Base-by-base conservation (phyloP, 78 protist species). In the Polysphondylium violaceum region DNA sequence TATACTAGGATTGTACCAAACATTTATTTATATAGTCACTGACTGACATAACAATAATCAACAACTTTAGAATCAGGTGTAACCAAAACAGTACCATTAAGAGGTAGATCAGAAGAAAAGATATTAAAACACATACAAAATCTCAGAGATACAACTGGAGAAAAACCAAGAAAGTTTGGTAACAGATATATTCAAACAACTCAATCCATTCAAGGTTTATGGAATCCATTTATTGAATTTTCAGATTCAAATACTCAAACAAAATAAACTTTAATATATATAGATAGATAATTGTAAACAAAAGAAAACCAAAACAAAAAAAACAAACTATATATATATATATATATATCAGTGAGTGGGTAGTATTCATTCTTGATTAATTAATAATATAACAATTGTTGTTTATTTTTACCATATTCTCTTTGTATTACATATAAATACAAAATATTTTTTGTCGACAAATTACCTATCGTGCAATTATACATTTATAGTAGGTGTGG, bases 161-260 rank as follows among this genome's bases (percentile, higher is more conserved):
- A 38, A 19, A 83, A 69, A 33, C 91, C 91, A 69, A 83, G 40
- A 44, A 83, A 83, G 40, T 83, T 83, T 83, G 79, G 79, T 11
- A 60, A 83, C 44, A 69, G 91, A 50, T 83, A 83, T 69, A 69
- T 83, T 44, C 53, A 35, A 25, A 51, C 51, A 56, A 83, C 91
- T 23, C 41, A 63, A 55, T 40, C 74, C 16, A 83, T 83, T 69
- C 91, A 83, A 83, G 91, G 91, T 40, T 59, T 83, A 59, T 83
- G 91, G 91, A 40, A 83, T 69, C 91, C 91, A 55, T 83, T 83
- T 55, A 72, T 83, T 69, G 50, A 71, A 68, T 83, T 58, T 83
- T 3, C 29, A 56, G 51, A 68, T 40, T 27, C 31, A 25, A 31
- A 33, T 7, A n/a, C 27, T 12, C 3, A 59, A 58, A 61, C 64